phyloP scores from a whole-genome alignment of 1,139 yeast genomes.

The Hyphopichia burtonii region DNA sequence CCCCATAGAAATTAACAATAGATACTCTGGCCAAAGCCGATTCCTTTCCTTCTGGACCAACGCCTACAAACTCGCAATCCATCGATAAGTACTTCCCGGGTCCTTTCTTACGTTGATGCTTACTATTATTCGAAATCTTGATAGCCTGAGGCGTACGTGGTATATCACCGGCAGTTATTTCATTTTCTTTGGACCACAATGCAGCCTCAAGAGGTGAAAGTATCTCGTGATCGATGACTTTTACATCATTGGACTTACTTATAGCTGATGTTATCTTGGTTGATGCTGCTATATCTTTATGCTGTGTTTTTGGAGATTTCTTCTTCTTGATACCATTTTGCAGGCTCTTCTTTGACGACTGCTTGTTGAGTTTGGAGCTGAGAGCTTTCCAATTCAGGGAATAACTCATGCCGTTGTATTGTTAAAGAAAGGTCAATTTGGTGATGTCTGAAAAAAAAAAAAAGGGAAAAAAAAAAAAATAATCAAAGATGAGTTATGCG shows the following conservation, averaged over 20 bases:
- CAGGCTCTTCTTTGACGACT: background rate
- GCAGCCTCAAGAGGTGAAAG: slow-evolving; percentile 23
- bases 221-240: background rate
- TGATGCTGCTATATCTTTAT: background rate
- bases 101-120: slow-evolving; percentile 27
- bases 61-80: slow-evolving; percentile 95
- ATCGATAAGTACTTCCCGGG: slow-evolving; percentile 77
- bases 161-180: slow-evolving; percentile 17
- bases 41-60: slow-evolving; percentile 67
- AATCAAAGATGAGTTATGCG: background rate
- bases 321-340: background rate
- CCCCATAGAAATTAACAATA: slow-evolving; percentile 79
- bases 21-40: slow-evolving; percentile 86
- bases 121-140: slow-evolving; percentile 1
- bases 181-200: slow-evolving; percentile 29
- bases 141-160: slow-evolving; percentile 5
- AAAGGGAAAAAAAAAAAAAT: no score
- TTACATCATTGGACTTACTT: background rate
- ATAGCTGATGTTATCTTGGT: background rate
- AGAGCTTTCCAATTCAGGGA: slow-evolving; percentile 5
- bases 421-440: background rate
- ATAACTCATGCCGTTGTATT: background rate
- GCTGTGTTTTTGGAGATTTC: background rate
- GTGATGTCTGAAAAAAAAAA: background rate
- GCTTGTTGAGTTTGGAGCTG: slow-evolving; percentile 2